Evolutionary conservation across 2,329 filamentous ascomycete species (phyloP).

Genomic region (Endocalyx cinctus): DNA sequence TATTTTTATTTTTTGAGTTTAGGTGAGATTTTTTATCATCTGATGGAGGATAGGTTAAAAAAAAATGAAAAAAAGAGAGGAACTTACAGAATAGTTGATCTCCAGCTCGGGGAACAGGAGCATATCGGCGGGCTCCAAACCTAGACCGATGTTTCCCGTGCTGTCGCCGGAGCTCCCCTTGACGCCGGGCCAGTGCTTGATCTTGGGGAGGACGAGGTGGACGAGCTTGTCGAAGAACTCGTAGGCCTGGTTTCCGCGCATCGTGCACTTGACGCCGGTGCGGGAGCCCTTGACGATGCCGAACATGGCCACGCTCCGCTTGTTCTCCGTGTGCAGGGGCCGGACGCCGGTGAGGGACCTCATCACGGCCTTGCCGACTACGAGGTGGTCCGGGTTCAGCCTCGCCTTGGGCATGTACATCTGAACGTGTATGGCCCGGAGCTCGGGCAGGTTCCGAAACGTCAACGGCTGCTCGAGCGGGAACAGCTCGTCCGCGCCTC

Average conservation of each 20-base stretch:
- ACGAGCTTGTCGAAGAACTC: conserved; percentile 89
- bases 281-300: conserved; percentile 66
- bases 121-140: conserved; percentile 70
- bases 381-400: conserved; percentile 68
- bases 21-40: no score
- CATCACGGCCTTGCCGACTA: conserved; percentile 77
- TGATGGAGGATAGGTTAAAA: not conserved
- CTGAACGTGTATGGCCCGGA: conserved; percentile 78
- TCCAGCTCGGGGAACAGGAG: conserved; percentile 90
- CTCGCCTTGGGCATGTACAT: conserved; percentile 65
- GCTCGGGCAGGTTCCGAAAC: conserved; percentile 80
- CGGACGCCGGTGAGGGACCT: conserved; percentile 81
- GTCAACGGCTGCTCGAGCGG: conserved; percentile 69
- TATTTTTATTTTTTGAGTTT: no score
- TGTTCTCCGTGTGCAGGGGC: conserved; percentile 65
- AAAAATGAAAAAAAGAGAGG: conserved; percentile 1
- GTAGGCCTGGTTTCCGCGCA: conserved; percentile 76
- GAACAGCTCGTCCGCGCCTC: conserved; percentile 69
- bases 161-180: conserved; percentile 68
- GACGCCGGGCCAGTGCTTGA: conserved; percentile 89
- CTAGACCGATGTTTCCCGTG: conserved; percentile 82
- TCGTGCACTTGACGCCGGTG: conserved; percentile 70
- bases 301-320: conserved; percentile 70
- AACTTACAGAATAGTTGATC: conserved; percentile 85
- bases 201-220: conserved; percentile 84